Percentiles rank a stretch among this genome's conserved stretches.
Conservation (phyloP, 768 basidiomycete species). For the Panus rudis region DNA sequence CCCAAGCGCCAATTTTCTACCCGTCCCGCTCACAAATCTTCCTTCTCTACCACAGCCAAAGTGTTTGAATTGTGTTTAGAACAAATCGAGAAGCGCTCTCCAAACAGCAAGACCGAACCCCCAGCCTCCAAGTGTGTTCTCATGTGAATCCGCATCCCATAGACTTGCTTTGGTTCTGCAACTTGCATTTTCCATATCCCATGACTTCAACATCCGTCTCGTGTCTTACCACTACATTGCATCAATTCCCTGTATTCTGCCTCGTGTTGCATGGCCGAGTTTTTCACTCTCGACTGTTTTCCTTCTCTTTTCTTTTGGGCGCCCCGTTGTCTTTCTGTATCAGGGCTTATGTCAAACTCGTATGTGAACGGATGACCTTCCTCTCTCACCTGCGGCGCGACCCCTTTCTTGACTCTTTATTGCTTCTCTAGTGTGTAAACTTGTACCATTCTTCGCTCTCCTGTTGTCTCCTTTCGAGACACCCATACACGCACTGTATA, state of each 20-base stretch:
- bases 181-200: slow-evolving; percentile 6
- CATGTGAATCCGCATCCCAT: slow-evolving; percentile 38
- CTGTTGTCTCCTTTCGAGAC: slow-evolving; percentile 10
- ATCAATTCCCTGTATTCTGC: slow-evolving; percentile 10
- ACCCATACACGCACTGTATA: slow-evolving; percentile 9
- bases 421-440: slow-evolving; percentile 14
- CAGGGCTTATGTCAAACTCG: slow-evolving; percentile 16
- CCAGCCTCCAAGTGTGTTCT: slow-evolving; percentile 40
- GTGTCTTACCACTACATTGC: slow-evolving; percentile 8
- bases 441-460: slow-evolving; percentile 14
- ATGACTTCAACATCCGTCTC: slow-evolving; percentile 6
- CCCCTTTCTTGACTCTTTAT: slow-evolving; percentile 1
- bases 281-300: slow-evolving; percentile 1
- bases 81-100: slow-evolving; percentile 74
- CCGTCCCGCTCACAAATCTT: slow-evolving; percentile 2
- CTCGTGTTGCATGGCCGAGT: background rate
- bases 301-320: slow-evolving; percentile 5
- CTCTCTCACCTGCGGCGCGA: background rate
- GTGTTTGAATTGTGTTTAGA: slow-evolving; percentile 80
- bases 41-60: slow-evolving; percentile 40
- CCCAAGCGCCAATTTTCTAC: background rate
- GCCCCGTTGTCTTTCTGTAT: slow-evolving; percentile 10
- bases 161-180: slow-evolving; percentile 5
- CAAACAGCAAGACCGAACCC: slow-evolving; percentile 40
- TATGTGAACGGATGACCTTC: slow-evolving; percentile 8